Base-by-base conservation (phyloP, 2,329 filamentous ascomycete species). In the Nectriaceae sp. region DNA sequence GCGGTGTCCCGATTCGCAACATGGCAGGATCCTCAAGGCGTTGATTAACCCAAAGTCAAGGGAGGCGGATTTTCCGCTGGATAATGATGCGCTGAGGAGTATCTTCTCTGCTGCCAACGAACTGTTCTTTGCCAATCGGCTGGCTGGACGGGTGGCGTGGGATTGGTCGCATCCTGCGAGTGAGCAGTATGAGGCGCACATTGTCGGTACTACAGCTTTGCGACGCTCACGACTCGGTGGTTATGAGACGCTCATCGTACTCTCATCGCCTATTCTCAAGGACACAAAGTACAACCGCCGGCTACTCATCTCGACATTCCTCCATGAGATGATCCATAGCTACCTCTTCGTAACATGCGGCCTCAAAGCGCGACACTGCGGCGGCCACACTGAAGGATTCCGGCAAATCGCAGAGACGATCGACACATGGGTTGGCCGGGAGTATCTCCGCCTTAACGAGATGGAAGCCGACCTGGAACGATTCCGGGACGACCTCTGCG, bases 321-420 rank as follows among this genome's bases (percentile, higher is more conserved):
- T 87, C 40, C 84, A 87, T 60, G 84, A 87, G 66, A 76, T 86
- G 56, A 83, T 87, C 40, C 83, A 87, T 66, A 83, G 82, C 65
- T 87, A 84, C 60, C 70, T 87, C 15, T 87, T 87, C 55, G 77
- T 87, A 47, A 73, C 70, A 43, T 84, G 82, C 56, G 83, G 83
- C 4, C 79, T 83, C 61, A 72, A 75, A 37, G 82, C 82, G 0
- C 70, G 76, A 29, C 68, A 73, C 20, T 71, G 74, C 36, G 82
- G 82, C 11, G 83, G 83, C 1, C 83, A 87, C 55, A 86, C 83
- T 2, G 63, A 71, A 2, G 83, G 81, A 2, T 87, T 87, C 57
- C 71, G 73, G 21, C 71, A 70, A 39, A 85, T 87, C 53, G 83
- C 82, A 21, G 69, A 68, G 21, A 66, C 80, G n/a, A 83, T 87